Evolutionary conservation across 768 basidiomycete genomes (phyloP).

Genomic region (Rhodotorula kratochvilovae): DNA sequence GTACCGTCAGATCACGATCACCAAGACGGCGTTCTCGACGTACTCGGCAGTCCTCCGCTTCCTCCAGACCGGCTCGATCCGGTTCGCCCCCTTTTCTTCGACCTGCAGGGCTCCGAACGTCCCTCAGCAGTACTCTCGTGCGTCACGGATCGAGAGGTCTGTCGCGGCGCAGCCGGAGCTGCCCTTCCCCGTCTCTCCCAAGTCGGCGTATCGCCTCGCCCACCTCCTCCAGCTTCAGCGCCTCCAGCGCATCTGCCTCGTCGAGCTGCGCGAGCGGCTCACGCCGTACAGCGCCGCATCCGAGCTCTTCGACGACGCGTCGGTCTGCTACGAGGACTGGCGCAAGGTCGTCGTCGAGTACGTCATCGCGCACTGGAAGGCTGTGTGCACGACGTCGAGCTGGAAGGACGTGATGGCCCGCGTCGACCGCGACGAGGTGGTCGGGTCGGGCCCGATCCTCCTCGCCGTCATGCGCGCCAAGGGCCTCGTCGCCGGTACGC

Average conservation of each 20-base stretch:
- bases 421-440: too few relatives aligned
- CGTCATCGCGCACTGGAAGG: too few relatives aligned
- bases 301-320: conserved; percentile 10
- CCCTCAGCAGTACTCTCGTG: too few relatives aligned
- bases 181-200: conserved; percentile 9
- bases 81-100: not conserved
- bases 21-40: not conserved
- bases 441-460: too few relatives aligned
- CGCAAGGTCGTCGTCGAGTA: not conserved
- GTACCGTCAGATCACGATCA: not conserved
- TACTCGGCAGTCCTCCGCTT: conserved; percentile 10
- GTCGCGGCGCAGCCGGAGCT: not conserved
- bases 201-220: not conserved
- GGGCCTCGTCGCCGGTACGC: too few relatives aligned
- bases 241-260: not conserved
- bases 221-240: conserved; percentile 4
- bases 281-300: not conserved
- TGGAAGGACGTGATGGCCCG: too few relatives aligned
- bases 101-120: too few relatives aligned
- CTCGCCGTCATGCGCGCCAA: not conserved
- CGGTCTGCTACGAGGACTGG: conserved; percentile 2
- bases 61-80: conserved; percentile 1
- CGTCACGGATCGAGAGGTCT: too few relatives aligned
- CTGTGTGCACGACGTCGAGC: too few relatives aligned
- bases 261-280: not conserved